phyloP scores from a whole-genome alignment of 345 rosid genomes.

The Geranium brycei region DNA sequence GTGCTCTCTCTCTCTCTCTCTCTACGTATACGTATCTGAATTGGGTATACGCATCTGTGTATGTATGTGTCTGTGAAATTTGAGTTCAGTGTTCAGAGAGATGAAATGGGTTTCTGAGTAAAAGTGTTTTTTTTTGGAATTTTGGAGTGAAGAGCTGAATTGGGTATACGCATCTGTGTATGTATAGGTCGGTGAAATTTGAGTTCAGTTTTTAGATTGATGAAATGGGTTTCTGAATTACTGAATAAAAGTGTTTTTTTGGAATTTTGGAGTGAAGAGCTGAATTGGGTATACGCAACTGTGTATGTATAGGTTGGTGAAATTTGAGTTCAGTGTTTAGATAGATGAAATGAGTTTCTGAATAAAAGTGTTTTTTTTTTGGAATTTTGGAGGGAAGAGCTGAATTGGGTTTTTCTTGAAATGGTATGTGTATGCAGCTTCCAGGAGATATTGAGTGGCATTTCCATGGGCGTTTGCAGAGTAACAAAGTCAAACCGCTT shows the following conservation, averaged over 20 bases:
- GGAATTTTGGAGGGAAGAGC: no score
- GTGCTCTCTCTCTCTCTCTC: conserved; percentile 14
- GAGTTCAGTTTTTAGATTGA: background rate
- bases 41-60: no score
- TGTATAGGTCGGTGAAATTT: no score
- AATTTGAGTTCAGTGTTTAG: background rate
- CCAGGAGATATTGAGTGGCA: conserved; percentile 88
- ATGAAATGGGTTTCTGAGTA: no score
- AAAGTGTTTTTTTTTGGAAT: no score
- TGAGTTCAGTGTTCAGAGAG: background rate
- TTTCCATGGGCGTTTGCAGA: conserved; percentile 79
- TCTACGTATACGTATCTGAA: background rate
- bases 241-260: no score
- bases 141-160: no score
- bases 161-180: no score
- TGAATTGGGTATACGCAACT: background rate
- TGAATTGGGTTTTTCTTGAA: background rate
- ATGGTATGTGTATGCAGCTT: conserved; percentile 26
- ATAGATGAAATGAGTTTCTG: background rate
- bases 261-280: no score
- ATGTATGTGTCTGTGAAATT: background rate
- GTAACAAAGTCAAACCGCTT: conserved; percentile 76
- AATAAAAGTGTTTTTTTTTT: no score
- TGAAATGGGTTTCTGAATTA: background rate
- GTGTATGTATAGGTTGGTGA: no score